A percentile compares a stretch with the other conserved stretches of the same genome.
Conservation (phyloP, 495 filamentous ascomycete species). For the Podospora tetraspora region DNA sequence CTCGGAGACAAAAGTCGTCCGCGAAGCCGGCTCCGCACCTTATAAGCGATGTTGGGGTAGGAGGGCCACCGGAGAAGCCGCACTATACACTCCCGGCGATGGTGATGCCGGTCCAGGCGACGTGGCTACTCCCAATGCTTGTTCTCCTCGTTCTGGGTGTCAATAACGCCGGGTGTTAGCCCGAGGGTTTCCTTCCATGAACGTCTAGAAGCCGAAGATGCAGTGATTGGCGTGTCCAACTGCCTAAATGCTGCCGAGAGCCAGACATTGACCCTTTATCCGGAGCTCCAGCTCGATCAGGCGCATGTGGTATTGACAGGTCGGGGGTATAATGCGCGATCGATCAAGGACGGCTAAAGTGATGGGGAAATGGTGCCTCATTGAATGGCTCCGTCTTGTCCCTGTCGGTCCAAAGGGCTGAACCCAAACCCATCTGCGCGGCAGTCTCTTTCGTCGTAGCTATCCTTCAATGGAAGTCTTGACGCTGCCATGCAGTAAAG, state of each 20-base stretch:
- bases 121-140: background rate
- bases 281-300: background rate
- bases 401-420: too few relatives aligned
- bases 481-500: too few relatives aligned
- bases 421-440: too few relatives aligned
- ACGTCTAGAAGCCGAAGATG: background rate
- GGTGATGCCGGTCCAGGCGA: background rate
- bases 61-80: background rate
- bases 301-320: background rate
- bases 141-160: background rate
- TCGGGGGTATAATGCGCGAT: background rate
- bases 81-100: background rate
- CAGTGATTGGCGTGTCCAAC: background rate
- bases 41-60: background rate
- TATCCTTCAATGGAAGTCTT: too few relatives aligned
- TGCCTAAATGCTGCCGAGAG: background rate
- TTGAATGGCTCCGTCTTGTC: too few relatives aligned
- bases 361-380: background rate
- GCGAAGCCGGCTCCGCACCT: background rate
- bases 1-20: background rate
- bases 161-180: background rate
- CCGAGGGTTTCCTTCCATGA: background rate
- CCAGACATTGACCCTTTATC: background rate
- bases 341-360: background rate
- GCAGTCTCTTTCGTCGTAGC: too few relatives aligned